Evolutionary conservation across 1,284 basidiomycete genomes (phyloP), one percentile per base, ranked within the genome.

Genomic region (Rhodofomes roseus): DNA sequence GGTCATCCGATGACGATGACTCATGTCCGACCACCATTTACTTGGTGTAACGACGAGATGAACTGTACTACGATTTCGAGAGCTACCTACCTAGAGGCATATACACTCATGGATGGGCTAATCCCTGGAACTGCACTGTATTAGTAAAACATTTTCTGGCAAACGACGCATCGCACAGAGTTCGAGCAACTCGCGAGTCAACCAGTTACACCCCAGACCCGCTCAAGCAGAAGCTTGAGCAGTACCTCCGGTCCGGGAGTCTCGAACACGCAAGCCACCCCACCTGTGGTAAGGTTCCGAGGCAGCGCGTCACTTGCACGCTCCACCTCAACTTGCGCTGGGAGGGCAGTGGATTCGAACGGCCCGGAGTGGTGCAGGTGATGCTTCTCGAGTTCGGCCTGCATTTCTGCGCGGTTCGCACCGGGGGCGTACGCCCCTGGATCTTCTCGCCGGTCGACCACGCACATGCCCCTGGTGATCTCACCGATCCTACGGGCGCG

Each of bases 391-490:
- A 84, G 73, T 59, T 81, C 75, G 39, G 78, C 79, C 63, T 90
- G 86, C 2, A 84, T 79, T 59, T 82, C 71, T 2, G 84, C 81
- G 55, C 88, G 83, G 68, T 86, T 90, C 16, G 77, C 76, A 14
- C 87, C 87, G 0, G 81, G 80, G 2, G 81, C 78, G 70, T 89
- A 87, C 5, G 81, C 84, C 18, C 79, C 77, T 60, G 77, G 71
- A 59, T 84, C 85, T n/a, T 77, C 76, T 46, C 90, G 79, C 61
- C 86, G 77, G 67, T 92, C 89, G 7, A 88, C 79, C 16, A 92
- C 86, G 59, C 90, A 75, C 87, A 92, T 90, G 16, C 90, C 90
- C 43, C 89, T 81, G 23, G 89, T 91, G 20, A 87, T 63, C 60
- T 83, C 81, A 11, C 79, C 82, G 14, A 60, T 66, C 55, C 81